phyloP scores from a whole-genome alignment of 495 filamentous ascomycete genomes.

The Annulohypoxylon moriforme region DNA sequence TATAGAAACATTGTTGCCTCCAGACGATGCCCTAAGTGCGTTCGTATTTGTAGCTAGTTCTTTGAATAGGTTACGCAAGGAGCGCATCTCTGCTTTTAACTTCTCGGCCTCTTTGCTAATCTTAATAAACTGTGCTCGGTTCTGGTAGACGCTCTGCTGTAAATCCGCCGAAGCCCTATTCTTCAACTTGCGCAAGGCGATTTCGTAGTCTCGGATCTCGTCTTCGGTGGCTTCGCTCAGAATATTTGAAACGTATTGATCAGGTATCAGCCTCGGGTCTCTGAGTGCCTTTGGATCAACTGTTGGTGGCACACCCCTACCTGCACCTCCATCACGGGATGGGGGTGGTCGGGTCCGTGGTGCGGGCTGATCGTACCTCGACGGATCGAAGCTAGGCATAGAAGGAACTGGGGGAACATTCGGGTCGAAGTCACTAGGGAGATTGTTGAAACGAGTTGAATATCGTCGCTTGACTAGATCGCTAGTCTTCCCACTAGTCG shows the following conservation, averaged over 20 bases:
- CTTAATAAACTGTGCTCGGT: slow-evolving; percentile 97
- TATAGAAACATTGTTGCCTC: slow-evolving; percentile 46
- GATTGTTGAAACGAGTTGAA: slow-evolving; percentile 86
- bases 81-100: slow-evolving; percentile 94
- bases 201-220: slow-evolving; percentile 87
- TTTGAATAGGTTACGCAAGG: slow-evolving; percentile 85
- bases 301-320: slow-evolving; percentile 58
- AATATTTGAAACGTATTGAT: slow-evolving; percentile 80
- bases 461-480: slow-evolving; percentile 96
- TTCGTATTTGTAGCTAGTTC: slow-evolving; percentile 81
- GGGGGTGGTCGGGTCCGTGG: slow-evolving; percentile 58
- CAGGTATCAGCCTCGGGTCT: slow-evolving; percentile 81
- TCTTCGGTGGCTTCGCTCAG: slow-evolving; percentile 93
- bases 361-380: slow-evolving; percentile 60
- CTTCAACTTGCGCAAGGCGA: slow-evolving; percentile 79
- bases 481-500: slow-evolving; percentile 69
- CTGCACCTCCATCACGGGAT: slow-evolving; percentile 56
- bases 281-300: slow-evolving; percentile 77
- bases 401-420: slow-evolving; percentile 72
- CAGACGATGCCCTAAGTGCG: slow-evolving; percentile 76
- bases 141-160: slow-evolving; percentile 97
- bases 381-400: slow-evolving; percentile 66
- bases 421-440: slow-evolving; percentile 73
- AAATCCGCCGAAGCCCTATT: slow-evolving; percentile 86
- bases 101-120: slow-evolving; percentile 99